Evolutionary conservation across 257 asterid genomes (phyloP).

Genomic region (Nicotiana obtusifolia): DNA sequence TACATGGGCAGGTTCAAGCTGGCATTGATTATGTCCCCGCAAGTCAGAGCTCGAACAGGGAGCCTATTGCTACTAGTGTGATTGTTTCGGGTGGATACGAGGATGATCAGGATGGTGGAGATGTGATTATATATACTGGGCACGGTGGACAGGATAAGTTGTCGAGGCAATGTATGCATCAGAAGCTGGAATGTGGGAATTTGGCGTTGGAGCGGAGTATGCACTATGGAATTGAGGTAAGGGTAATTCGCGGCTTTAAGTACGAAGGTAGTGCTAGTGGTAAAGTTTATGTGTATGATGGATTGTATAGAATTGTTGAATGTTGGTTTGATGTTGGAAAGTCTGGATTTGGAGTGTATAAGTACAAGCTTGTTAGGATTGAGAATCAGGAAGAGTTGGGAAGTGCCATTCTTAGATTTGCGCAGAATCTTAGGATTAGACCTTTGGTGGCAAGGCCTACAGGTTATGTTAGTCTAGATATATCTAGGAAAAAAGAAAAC

Average conservation of each 20-base stretch:
- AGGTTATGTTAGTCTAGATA: constrained; percentile 66
- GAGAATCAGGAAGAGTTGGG: constrained; percentile 73
- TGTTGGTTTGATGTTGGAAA: constrained; percentile 79
- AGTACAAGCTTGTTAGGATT: constrained; percentile 63
- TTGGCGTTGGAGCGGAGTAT: constrained; percentile 82
- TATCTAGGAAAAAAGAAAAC: constrained; percentile 59
- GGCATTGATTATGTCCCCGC: constrained; percentile 77
- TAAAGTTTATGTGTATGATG: constrained; percentile 83
- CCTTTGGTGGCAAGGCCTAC: constrained; percentile 52
- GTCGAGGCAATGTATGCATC: constrained; percentile 55
- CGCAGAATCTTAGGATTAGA: constrained; percentile 36
- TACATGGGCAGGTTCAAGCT: constrained; percentile 88
- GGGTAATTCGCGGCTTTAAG: constrained; percentile 77
- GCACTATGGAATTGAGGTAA: constrained; percentile 73
- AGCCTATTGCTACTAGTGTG: constrained; percentile 87
- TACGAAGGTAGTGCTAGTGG: constrained; percentile 68
- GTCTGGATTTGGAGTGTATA: constrained; percentile 75
- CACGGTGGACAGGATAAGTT: constrained; percentile 93
- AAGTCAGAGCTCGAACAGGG: constrained; percentile 69
- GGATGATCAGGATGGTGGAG: constrained; percentile 80
- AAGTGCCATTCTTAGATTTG: constrained; percentile 50
- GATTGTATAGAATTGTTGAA: constrained; percentile 52
- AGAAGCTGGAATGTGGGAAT: constrained; percentile 78
- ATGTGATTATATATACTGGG: constrained; percentile 75
- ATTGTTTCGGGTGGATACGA: constrained; percentile 92